Evolutionary conservation across 164 flowering plant species (phyloP).

Genomic region (Stephania cephalantha): DNA sequence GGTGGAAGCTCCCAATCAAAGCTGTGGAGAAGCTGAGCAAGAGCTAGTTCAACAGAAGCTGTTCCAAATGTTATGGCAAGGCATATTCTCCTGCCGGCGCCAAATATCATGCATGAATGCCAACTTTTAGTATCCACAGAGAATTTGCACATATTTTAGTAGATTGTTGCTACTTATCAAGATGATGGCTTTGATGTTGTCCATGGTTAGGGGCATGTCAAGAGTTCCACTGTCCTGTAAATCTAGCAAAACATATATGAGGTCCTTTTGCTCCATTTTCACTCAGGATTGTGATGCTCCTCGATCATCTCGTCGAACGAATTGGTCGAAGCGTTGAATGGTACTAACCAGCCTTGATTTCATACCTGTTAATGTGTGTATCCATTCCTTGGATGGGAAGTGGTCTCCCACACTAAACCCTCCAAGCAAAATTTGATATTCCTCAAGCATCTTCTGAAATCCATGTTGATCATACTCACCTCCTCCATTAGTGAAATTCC

Average conservation of each 20-base stretch:
- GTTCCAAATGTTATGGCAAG: conserved; percentile 43
- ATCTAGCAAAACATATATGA: conserved; percentile 48
- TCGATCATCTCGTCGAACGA: conserved; percentile 38
- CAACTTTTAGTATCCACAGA: conserved; percentile 36
- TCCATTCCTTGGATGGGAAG: conserved; percentile 50
- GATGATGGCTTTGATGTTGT: conserved; percentile 47
- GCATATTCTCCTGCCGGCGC: conserved; percentile 47
- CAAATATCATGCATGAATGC: conserved; percentile 43
- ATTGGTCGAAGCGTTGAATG: conserved; percentile 29
- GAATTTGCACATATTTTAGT: neutral
- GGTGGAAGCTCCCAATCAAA: conserved; percentile 56
- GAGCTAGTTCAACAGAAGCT: conserved; percentile 38
- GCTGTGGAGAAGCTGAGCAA: conserved; percentile 44
- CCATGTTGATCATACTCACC: conserved; percentile 43
- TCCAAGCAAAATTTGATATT: conserved; percentile 46
- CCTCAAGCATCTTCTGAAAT: conserved; percentile 44
- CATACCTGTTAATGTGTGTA: conserved; percentile 39
- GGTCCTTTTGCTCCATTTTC: conserved; percentile 31
- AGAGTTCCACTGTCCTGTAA: conserved; percentile 23
- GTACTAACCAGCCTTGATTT: conserved; percentile 29
- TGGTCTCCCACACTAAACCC: conserved; percentile 51
- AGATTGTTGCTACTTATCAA: conserved; percentile 31
- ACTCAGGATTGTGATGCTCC: conserved; percentile 31
- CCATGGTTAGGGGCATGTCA: conserved; percentile 39
- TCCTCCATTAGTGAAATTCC: conserved; percentile 30